Conservation (phyloP, 129 eudicot species). For the Kitagawia praeruptora region DNA sequence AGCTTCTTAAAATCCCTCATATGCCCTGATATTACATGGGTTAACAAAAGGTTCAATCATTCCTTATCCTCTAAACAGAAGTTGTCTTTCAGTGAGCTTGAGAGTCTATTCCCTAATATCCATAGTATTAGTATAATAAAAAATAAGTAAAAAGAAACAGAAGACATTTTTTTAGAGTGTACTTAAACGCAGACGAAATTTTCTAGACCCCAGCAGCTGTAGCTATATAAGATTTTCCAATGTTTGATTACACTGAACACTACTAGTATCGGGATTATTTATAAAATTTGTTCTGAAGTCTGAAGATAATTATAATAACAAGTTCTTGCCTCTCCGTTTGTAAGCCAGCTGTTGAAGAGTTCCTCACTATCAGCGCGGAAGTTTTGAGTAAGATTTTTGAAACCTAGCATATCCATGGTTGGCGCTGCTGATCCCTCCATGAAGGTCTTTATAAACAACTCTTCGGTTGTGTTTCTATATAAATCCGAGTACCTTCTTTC, state of each 20-base stretch:
- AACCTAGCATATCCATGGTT: slow-evolving; percentile 69
- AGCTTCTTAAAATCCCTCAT: background rate
- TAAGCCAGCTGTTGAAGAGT: slow-evolving; percentile 76
- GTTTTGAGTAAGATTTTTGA: slow-evolving; percentile 44
- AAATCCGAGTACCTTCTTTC: slow-evolving; percentile 56
- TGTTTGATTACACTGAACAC: background rate
- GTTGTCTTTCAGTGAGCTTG: background rate
- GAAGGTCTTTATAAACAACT: slow-evolving; percentile 49
- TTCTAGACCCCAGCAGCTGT: background rate
- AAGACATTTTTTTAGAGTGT: background rate
- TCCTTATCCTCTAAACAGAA: background rate
- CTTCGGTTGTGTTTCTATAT: slow-evolving; percentile 64
- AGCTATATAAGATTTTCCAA: background rate
- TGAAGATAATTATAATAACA: background rate
- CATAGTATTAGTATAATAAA: background rate
- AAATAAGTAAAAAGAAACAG: background rate
- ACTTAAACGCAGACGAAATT: background rate
- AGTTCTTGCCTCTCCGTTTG: slow-evolving; percentile 61
- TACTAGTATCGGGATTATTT: background rate
- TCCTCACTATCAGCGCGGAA: slow-evolving; percentile 69
- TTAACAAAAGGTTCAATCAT: background rate
- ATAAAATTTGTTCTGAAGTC: background rate
- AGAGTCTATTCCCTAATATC: background rate
- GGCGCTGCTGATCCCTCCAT: slow-evolving; percentile 57
- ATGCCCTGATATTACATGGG: background rate